Evolutionary conservation across 306 rosid genomes (phyloP), one percentile per base, ranked within the genome.

Genomic region (Inga laurina): DNA sequence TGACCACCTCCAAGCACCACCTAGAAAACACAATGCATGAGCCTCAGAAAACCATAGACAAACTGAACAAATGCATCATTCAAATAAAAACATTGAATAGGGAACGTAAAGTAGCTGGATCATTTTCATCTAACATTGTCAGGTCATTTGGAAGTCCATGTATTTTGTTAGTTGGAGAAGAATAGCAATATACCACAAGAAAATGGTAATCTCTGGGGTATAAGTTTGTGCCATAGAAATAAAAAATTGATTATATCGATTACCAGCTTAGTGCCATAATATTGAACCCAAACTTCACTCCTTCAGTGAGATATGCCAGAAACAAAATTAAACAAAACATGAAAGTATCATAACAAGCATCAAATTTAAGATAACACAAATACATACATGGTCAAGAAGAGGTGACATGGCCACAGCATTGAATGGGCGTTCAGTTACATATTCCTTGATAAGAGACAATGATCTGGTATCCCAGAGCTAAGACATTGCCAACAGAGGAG

Each of bases 1-100:
- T 96, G 99, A 87, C 99, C 99, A 90, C 98, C 99, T 83, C 98
- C 99, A 81, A 96, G 84, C 37, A 96, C 98, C 82, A 96, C 98
- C 99, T 96, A 57, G 10, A 66, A 75, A 82, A 64, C 34, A 76
- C 14, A 67, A 62, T 8, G 10, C 37, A 78, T 13, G 67, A 32
- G 44, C 72, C 67, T 62, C 39, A 83, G 66, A 37, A 74, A 46
- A 84, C 37, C 61, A 67, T 41, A 65, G 24, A 43, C 51, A 24
- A 34, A 11, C 27, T 34, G 43, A 32, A 32, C 49, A 56, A 35
- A 57, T 32, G 45, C 68, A 62, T 13, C 51, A 41, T 5, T 34
- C 45, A 59, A 19, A 30, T 10, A 67, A 67, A 16, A 34, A n/a
- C 14, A 22, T 59, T 30, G 27, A 21, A 83, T 24, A n/a, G 8